These are phyloP conservation scores for Chaetomium sp. DNA, from an alignment of 2,329 filamentous ascomycete genomes.

Conservation along the genomic window DNA sequence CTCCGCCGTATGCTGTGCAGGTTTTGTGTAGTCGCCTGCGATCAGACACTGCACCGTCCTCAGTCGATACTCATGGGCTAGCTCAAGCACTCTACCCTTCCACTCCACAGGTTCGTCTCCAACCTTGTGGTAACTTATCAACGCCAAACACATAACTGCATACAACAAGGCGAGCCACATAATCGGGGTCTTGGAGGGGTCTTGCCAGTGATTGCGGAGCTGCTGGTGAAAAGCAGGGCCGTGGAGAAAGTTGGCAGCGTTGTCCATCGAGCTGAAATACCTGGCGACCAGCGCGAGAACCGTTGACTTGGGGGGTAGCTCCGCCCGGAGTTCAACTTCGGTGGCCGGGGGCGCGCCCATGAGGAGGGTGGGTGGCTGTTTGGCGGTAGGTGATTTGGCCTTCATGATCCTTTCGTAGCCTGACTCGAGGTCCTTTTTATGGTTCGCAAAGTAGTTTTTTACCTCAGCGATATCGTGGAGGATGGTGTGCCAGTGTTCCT, in stretches of 20 bases:
- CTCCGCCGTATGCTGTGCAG: conserved; percentile 69
- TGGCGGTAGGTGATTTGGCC: conserved; percentile 53
- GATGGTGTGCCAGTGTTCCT: conserved; percentile 77
- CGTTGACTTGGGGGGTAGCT: conserved; percentile 72
- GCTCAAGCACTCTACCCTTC: conserved; percentile 56
- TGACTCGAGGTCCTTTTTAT: conserved; percentile 83
- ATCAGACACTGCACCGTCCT: conserved; percentile 73
- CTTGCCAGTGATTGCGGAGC: conserved; percentile 59
- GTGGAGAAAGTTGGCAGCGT: conserved; percentile 68
- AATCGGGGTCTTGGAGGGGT: conserved; percentile 63
- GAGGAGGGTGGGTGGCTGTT: conserved; percentile 68
- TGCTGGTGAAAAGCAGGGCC: conserved; percentile 78
- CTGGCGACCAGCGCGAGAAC: conserved; percentile 80
- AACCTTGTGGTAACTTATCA: conserved; percentile 72
- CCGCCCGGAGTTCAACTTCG: conserved; percentile 69
- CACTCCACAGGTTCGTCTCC: conserved; percentile 76
- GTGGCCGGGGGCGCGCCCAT: conserved; percentile 67
- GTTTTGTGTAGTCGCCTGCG: conserved; percentile 69
- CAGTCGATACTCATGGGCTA: conserved; percentile 59
- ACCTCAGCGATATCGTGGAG: conserved; percentile 84
- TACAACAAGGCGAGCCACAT: conserved; percentile 77
- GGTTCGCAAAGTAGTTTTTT: conserved; percentile 77
- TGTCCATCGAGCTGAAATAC: conserved; percentile 80
- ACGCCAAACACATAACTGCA: conserved; percentile 67
- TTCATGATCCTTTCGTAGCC: conserved; percentile 71